These are phyloP conservation scores for Dalbergia cultrata DNA, from an alignment of 306 rosid genomes.

Conservation along the genomic window DNA sequence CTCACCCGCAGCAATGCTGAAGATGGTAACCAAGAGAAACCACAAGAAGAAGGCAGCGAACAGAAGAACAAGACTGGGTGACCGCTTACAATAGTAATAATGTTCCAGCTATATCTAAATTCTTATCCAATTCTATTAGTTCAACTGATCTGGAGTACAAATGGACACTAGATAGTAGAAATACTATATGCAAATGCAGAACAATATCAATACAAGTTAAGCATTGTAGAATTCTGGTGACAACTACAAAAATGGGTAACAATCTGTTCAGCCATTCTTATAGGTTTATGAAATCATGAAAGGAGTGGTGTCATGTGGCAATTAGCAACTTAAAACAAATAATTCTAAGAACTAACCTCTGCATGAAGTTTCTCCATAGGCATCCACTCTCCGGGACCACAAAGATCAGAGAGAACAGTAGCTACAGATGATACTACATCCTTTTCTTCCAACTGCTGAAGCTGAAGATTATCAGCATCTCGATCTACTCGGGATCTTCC, in stretches of 20 bases:
- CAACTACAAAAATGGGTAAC: conserved; percentile 28
- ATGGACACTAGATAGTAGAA: background rate
- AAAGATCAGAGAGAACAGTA: conserved; percentile 92
- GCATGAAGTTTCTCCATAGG: conserved; percentile 97
- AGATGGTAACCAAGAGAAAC: no score
- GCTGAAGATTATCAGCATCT: conserved; percentile 89
- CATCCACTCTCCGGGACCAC: conserved; percentile 99
- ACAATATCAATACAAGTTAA: background rate
- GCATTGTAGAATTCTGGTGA: conserved; percentile 10
- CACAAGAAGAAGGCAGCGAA: no score
- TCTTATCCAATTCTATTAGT: background rate
- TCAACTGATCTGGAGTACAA: background rate
- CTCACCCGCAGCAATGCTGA: no score
- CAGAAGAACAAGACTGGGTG: no score
- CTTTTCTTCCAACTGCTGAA: conserved; percentile 91
- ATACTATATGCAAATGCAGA: background rate
- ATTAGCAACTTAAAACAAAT: conserved; percentile 3
- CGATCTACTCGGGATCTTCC: conserved; percentile 92
- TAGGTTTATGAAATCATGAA: conserved; percentile 23
- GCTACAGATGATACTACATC: conserved; percentile 99
- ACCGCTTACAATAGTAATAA: background rate
- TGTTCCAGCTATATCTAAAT: background rate
- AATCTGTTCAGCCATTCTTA: conserved; percentile 4
- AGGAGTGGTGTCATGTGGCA: background rate
- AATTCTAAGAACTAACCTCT: conserved; percentile 69